Percentiles rank a stretch among this genome's conserved stretches.
Conservation (phyloP, 495 filamentous ascomycete genomes). For the Massariosphaeria phaeospora region DNA sequence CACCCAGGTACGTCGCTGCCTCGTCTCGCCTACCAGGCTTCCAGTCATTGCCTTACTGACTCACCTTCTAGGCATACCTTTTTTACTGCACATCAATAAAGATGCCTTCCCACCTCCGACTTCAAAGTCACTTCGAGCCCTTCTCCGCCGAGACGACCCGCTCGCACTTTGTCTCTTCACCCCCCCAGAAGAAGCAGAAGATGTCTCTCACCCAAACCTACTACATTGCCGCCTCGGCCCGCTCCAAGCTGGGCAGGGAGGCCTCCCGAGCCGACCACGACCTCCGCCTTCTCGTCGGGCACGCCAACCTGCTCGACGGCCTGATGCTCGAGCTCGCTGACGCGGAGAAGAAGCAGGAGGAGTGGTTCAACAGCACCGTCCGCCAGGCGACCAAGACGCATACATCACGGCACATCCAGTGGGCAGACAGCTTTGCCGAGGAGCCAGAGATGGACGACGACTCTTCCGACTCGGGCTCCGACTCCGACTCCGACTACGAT, state of each 20-base stretch:
- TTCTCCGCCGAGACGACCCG: constrained; percentile 34
- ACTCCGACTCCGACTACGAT: constrained; percentile 36
- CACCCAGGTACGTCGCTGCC: constrained; percentile 3
- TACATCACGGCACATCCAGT: constrained; percentile 71
- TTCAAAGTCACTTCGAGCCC: constrained; percentile 34
- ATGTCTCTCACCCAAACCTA: constrained; percentile 98
- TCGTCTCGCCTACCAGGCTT: constrained; percentile 4
- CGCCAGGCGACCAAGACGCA: constrained; percentile 58
- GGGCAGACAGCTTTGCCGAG: constrained; percentile 74
- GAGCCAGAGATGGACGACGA: constrained; percentile 67
- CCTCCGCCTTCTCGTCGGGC: constrained; percentile 87
- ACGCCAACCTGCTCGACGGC: constrained; percentile 95
- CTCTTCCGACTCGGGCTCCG: constrained; percentile 36
- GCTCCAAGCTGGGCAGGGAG: constrained; percentile 89
- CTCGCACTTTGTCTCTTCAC: constrained; percentile 29
- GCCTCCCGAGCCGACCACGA: constrained; percentile 88
- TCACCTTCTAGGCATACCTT: constrained; percentile 30
- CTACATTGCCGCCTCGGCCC: constrained; percentile 92
- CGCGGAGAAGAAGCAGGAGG: constrained; percentile 92
- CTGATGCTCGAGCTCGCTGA: constrained; percentile 93
- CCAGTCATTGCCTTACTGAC: constrained; percentile 31
- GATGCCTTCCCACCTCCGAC: constrained; percentile 33
- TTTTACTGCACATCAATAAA: constrained; percentile 23
- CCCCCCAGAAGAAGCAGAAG: constrained; percentile 56
- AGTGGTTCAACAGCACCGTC: constrained; percentile 96